These are phyloP conservation scores for Coccomyxa sp. DNA, from an alignment of 139 green algal species.

Conservation along the genomic window DNA sequence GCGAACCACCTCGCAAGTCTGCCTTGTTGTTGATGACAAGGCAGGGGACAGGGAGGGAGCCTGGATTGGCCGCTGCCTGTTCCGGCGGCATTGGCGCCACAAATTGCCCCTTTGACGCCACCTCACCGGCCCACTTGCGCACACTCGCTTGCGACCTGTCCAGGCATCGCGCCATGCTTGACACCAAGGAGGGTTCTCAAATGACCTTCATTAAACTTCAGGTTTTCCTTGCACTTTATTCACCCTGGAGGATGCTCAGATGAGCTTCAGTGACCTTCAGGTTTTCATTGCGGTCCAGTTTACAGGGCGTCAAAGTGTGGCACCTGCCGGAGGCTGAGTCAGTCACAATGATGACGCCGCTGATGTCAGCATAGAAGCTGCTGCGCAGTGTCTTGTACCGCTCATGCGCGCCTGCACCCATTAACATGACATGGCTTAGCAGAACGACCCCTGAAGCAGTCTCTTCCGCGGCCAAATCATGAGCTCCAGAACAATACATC, in stretches of 20 bases:
- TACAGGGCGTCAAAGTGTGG: no score
- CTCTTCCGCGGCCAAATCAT: neutral
- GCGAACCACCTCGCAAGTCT: slow-evolving; percentile 25
- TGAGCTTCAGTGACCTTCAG: no score
- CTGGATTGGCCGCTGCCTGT: neutral
- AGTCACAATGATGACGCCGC: slow-evolving; percentile 8
- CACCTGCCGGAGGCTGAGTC: neutral
- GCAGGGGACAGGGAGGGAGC: slow-evolving; percentile 3
- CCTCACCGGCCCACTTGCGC: slow-evolving; percentile 4
- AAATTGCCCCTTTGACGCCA: neutral
- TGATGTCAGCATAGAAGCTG: neutral
- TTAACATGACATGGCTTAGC: neutral
- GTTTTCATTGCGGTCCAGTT: no score
- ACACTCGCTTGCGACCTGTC: neutral
- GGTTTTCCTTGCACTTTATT: no score
- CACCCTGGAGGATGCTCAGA: no score
- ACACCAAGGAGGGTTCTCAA: no score
- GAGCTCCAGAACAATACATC: no score
- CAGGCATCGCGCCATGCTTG: neutral
- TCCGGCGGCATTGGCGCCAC: neutral
- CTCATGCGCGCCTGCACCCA: slow-evolving; percentile 3
- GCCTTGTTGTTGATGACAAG: slow-evolving; percentile 44
- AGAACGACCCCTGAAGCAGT: neutral
- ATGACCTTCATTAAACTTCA: no score
- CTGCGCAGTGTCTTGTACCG: slow-evolving; percentile 6